Conservation (phyloP, 257 asterid genomes). For the Solanum sejunctum region DNA sequence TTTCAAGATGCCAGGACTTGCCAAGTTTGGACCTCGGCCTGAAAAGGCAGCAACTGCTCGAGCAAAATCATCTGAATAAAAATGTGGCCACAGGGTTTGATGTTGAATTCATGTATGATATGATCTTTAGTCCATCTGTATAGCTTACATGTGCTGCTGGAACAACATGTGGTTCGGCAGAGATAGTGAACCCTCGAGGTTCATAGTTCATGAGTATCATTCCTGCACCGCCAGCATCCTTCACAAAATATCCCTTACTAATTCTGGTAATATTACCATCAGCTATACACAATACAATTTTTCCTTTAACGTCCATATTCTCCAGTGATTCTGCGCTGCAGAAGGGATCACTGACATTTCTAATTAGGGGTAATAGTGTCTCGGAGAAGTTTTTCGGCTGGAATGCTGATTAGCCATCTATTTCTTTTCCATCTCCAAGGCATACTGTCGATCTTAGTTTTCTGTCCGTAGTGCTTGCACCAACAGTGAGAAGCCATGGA, state of each 20-base stretch:
- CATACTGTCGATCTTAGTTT: neutral
- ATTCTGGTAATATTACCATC: neutral
- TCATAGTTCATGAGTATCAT: conserved; percentile 16
- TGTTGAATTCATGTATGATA: too few relatives aligned
- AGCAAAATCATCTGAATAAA: too few relatives aligned
- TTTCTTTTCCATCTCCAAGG: conserved; percentile 11
- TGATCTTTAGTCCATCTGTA: too few relatives aligned
- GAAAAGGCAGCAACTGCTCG: too few relatives aligned
- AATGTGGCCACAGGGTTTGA: too few relatives aligned
- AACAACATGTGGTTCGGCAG: conserved; percentile 12
- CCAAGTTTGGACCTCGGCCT: too few relatives aligned
- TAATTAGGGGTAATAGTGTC: neutral
- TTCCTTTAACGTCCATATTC: conserved; percentile 2
- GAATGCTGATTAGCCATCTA: conserved; percentile 12
- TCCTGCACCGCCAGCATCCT: conserved; percentile 23
- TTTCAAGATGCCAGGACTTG: too few relatives aligned
- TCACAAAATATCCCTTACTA: conserved; percentile 9
- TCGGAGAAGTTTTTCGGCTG: conserved; percentile 3
- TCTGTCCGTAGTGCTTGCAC: conserved; percentile 21
- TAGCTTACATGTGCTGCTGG: neutral
- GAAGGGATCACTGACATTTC: neutral
- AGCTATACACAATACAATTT: conserved; percentile 10
- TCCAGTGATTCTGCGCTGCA: too few relatives aligned
- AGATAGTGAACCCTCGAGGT: neutral
- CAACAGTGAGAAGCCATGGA: conserved; percentile 35